Base-by-base conservation (phyloP, 495 filamentous ascomycete species). In the Trichoderma parareesei region DNA sequence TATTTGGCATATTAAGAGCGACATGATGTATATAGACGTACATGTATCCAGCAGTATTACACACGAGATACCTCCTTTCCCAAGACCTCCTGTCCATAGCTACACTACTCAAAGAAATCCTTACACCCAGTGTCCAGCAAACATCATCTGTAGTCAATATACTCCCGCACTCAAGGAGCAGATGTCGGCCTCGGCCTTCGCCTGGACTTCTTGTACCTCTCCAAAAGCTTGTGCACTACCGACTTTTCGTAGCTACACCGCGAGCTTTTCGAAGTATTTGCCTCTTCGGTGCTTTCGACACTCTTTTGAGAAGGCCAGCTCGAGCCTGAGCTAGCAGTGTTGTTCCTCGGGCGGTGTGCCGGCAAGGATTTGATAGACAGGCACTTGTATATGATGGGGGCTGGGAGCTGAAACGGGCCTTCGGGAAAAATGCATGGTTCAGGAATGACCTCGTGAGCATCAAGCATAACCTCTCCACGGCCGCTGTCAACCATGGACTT, bases 401-500 rank as follows among this genome's bases (percentile, higher is more conserved):
- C 44, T n/a, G 62, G 62, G 3, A 43, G 63, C 46, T 57, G 38
- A 20, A 59, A 35, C 5, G 42, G 41, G 7, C 53, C 64, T 40
- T 42, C 20, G 11, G 33, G 43, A 10, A 53, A 37, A 4, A 41
- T 33, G 57, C 46, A 48, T 1, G 46, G 33, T 3, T 41, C 64
- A 0, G 64, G 64, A 4, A 16, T 42, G 9, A 16, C 10, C 16
- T 43, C 55, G 57, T 65, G 64, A 41, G 48, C 55, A 18, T 65
- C 64, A 4, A 65, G 57, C 0, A 61, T 14, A 13, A 65, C 14
- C 27, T 3, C 13, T 14, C 55, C 57, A 7, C 38, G n/a, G 20
- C 64, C 64, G 5, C 9, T 18, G 20, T 65, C 64, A 18, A 65
- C 35, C 53, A 11, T 48, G 6, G 64, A 65, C 4, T 40, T 61